Percentiles rank a stretch among this genome's conserved stretches.
These are phyloP conservation scores for Henckelia pumila DNA, from an alignment of 257 asterid genomes.

Conservation along the genomic window DNA sequence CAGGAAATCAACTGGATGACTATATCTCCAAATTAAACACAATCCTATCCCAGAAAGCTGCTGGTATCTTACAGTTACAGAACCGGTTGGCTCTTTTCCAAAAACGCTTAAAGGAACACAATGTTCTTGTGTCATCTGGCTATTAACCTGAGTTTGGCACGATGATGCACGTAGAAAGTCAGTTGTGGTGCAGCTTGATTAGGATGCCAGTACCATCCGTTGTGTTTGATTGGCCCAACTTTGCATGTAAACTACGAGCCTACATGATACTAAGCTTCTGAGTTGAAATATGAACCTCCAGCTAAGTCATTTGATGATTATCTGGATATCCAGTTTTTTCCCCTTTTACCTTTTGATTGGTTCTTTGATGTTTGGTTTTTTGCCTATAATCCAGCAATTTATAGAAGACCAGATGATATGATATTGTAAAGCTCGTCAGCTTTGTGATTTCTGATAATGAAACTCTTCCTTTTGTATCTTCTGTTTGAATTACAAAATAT, in stretches of 20 bases:
- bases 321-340: conserved; percentile 17
- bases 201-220: conserved; percentile 12
- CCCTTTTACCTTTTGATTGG: conserved; percentile 14
- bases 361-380: conserved; percentile 26
- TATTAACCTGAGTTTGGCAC: conserved; percentile 28
- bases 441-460: conserved; percentile 26
- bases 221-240: conserved; percentile 18
- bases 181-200: conserved; percentile 23
- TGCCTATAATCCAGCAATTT: conserved; percentile 24
- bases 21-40: conserved; percentile 71
- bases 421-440: conserved; percentile 36
- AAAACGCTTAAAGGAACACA: conserved; percentile 79
- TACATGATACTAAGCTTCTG: conserved; percentile 21
- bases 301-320: conserved; percentile 14
- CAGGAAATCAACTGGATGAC: conserved; percentile 83
- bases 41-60: conserved; percentile 90
- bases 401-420: conserved; percentile 25
- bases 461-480: background rate
- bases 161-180: conserved; percentile 18
- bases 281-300: conserved; percentile 14
- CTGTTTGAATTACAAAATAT: background rate
- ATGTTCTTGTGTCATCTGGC: conserved; percentile 80
- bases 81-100: conserved; percentile 82
- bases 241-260: conserved; percentile 17
- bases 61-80: conserved; percentile 77